Conservation (phyloP, 2,329 filamentous ascomycete species). For the Davidsoniella virescens region DNA sequence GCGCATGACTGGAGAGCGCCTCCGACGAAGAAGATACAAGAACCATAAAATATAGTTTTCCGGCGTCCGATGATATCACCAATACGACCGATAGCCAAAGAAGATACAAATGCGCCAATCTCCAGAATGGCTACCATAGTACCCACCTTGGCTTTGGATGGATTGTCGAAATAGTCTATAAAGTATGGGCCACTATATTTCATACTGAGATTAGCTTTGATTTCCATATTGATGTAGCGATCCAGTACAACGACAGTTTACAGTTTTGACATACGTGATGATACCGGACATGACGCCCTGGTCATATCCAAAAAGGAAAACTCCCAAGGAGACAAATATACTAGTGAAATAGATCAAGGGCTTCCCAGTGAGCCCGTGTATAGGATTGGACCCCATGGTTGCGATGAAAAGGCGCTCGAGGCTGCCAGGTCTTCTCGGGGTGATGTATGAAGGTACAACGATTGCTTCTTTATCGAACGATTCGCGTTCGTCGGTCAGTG, state of each 20-base stretch:
- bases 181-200: constrained; percentile 61
- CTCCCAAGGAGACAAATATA: constrained; percentile 72
- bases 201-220: constrained; percentile 10
- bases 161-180: constrained; percentile 81
- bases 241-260: background rate
- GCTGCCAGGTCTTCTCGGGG: constrained; percentile 44
- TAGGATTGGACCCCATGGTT: constrained; percentile 72
- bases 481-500: constrained; percentile 13
- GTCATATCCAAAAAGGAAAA: constrained; percentile 81
- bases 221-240: background rate
- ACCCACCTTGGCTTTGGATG: constrained; percentile 71
- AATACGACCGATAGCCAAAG: constrained; percentile 68
- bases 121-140: constrained; percentile 98
- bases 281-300: constrained; percentile 76
- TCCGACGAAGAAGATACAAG: constrained; percentile 70
- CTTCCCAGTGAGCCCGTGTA: constrained; percentile 90
- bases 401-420: constrained; percentile 55
- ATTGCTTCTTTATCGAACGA: constrained; percentile 60
- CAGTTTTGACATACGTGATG: constrained; percentile 36
- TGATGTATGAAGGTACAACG: constrained; percentile 50
- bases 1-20: constrained; percentile 74
- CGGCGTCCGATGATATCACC: constrained; percentile 84
- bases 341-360: constrained; percentile 94
- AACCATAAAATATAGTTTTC: constrained; percentile 84
- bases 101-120: constrained; percentile 81